phyloP scores from a whole-genome alignment of 2,329 filamentous ascomycete species.

The Aspergillus oerlinghausenensis region DNA sequence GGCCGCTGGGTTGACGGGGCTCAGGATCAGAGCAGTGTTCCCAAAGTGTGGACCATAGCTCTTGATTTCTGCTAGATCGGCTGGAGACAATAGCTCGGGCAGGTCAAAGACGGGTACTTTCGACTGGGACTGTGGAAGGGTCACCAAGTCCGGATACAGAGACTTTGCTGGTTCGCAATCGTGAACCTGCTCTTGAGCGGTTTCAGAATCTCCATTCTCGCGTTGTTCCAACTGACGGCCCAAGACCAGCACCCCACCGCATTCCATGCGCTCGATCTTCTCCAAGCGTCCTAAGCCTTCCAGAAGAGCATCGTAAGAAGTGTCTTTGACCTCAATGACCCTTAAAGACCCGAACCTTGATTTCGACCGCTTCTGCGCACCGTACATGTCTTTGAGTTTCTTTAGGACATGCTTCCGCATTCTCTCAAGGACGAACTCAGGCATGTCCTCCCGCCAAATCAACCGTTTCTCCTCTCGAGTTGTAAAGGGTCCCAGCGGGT shows the following conservation, averaged over 20 bases:
- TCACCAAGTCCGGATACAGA: conserved; percentile 24
- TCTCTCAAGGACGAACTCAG: conserved; percentile 35
- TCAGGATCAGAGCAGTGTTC: conserved; percentile 32
- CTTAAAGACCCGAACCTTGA: conserved; percentile 24
- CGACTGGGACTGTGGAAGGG: conserved; percentile 24
- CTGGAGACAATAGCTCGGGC: conserved; percentile 24
- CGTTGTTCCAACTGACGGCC: neutral
- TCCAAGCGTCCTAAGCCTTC: conserved; percentile 19
- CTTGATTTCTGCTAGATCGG: conserved; percentile 28
- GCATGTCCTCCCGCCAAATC: conserved; percentile 48
- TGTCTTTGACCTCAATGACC: conserved; percentile 16
- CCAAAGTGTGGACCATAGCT: conserved; percentile 25
- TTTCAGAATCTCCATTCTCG: neutral
- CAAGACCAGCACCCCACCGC: conserved; percentile 28
- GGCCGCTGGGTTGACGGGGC: conserved; percentile 24
- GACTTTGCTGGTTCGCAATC: neutral
- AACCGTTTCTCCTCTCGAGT: conserved; percentile 25
- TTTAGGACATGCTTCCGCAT: conserved; percentile 34
- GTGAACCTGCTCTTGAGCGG: neutral
- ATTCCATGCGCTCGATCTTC: conserved; percentile 24
- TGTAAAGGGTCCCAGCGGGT: conserved; percentile 25
- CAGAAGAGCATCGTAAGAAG: conserved; percentile 16
- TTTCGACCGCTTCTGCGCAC: conserved; percentile 15
- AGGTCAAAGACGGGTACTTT: conserved; percentile 38
- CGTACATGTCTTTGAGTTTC: conserved; percentile 32